Evolutionary conservation across 73 alveolate species (phyloP), one percentile per base, ranked within the genome.

Genomic region (Stentor coeruleus): DNA sequence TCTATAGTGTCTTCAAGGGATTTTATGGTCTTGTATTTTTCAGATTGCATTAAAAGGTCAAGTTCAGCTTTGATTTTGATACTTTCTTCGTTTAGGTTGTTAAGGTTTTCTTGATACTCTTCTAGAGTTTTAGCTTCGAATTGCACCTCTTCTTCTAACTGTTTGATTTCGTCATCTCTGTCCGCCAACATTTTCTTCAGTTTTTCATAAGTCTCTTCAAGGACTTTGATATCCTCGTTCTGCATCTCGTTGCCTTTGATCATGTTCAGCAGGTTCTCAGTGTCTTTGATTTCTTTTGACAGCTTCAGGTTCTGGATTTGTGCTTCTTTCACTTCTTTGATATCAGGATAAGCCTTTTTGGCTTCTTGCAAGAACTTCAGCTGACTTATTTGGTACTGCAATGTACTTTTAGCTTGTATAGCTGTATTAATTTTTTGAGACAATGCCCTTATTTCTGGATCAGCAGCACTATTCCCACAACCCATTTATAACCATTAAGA

Each of bases 171-270:
- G 6, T 49, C 66, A 20, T 49, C 66, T 49, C 66, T 6, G 66
- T 49, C 66, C 6, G 6, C 66, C 6, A 49, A 20, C 66, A 49
- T 49, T 49, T 6, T 11, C 66, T 49, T 49, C 28, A 49, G 66
- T 20, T 49, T 49, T 49, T 49, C 28, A 49, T 49, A 49, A 49
- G 66, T 49, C 20, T 49, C 66, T 49, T 49, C 66, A 49, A 49
- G 66, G 20, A 20, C 66, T 49, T 49, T 49, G 66, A 49, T 49
- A 49, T 49, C 66, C 20, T 49, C 66, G 20, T 49, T 49, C 66
- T 49, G 66, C 66, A 49, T 49, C 66, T 49, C 66, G 66, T 49
- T 49, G 66, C 66, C 66, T 49, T 49, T 49, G 66, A 49, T 49
- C 28, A 49, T 6, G 20, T 11, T 6, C 6, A 49, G 66, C 6